Evolutionary conservation across 306 rosid genomes (phyloP), one percentile per base, ranked within the genome.

Genomic region (Acacia melanoxylon): DNA sequence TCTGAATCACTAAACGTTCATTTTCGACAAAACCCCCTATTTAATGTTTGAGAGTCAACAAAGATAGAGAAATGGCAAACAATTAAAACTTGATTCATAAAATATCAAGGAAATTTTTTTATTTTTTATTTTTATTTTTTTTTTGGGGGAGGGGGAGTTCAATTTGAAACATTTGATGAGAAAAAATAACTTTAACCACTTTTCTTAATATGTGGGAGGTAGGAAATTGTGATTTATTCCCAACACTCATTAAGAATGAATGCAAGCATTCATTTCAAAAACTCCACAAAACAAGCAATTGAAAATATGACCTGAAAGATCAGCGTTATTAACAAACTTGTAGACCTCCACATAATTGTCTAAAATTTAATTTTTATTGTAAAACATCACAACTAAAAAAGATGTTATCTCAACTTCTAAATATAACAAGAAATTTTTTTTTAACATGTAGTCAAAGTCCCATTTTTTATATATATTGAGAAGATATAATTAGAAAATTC

Each of bases 231-330:
- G 19, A 13, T 14, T 48, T 48, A 48, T 37, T 8, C 56, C 81
- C 81, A 15, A 2, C 33, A 74, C 16, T 9, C 74, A 75, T 10
- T 1, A 27, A 74, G 6, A 80, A 15, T 1, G 59, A 14, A 27
- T 16, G 54, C 46, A 35, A 48, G 33, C 25, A 49, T 37, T 68
- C 27, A 68, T 52, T 37, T 79, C 31, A 76, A 31, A 41, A 49
- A 59, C 20, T 54, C 70, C 25, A 81, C 10, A 79, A 22, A 56
- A 63, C 14, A 48, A 78, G 6, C 42, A 42, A 42, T 37, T 82
- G 66, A 74, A 54, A 33, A 52, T 68, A 78, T 51, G 40, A 29
- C 44, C 73, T 2, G 73, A 69, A 56, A 8, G 66, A 27, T 33
- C 78, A 65, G 72, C n/a, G 78, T 42, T 13, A 25, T 25, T 25